A percentile compares a stretch with the other conserved stretches of the same genome.
These are phyloP conservation scores for Cryphonectria japonica DNA, from an alignment of 2,329 filamentous ascomycete species.

Conservation along the genomic window DNA sequence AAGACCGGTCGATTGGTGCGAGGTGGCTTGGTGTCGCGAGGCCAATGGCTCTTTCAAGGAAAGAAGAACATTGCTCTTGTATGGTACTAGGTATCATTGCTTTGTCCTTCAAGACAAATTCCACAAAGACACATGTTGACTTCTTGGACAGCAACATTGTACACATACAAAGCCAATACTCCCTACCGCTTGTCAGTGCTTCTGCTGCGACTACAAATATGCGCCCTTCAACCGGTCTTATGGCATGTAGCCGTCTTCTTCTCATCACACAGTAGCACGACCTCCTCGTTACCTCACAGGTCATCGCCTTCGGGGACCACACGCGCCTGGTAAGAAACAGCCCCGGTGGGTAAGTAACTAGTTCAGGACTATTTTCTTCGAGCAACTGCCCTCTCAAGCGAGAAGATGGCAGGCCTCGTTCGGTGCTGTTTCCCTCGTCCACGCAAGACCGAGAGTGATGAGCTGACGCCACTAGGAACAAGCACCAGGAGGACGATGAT, in stretches of 20 bases:
- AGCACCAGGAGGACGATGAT: not conserved
- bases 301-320: not conserved
- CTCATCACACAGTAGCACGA: not conserved
- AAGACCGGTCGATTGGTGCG: not conserved
- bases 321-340: not conserved
- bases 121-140: not conserved
- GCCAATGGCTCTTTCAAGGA: not conserved
- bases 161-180: not conserved
- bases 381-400: too few species aligned
- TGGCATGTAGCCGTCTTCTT: not conserved
- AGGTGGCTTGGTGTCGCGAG: not conserved
- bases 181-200: not conserved
- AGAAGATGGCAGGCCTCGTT: not conserved
- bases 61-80: not conserved
- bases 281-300: not conserved
- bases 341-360: not conserved
- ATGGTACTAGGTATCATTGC: not conserved
- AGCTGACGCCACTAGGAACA: not conserved
- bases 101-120: not conserved
- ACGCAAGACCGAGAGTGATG: not conserved
- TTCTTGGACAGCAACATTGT: constrained; percentile 6
- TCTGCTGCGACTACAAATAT: not conserved
- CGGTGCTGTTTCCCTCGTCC: constrained; percentile 8
- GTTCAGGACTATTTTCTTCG: not conserved
- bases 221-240: not conserved